Conservation (phyloP, 2,329 filamentous ascomycete genomes). For the Xylaria hypoxylon region DNA sequence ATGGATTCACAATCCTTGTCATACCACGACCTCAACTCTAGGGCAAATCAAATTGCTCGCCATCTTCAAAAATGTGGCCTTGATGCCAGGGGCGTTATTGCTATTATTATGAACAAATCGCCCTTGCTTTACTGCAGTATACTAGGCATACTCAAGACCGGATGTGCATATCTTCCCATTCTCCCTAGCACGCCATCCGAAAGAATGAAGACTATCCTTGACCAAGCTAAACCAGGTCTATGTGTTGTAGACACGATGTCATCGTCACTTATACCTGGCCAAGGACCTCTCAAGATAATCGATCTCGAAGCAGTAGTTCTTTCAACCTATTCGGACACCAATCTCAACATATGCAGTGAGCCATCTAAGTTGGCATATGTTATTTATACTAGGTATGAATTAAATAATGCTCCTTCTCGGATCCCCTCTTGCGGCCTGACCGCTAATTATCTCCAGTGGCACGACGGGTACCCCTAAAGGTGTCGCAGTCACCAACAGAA, state of each 20-base stretch:
- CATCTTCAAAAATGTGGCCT: constrained; percentile 62
- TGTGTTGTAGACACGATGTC: constrained; percentile 58
- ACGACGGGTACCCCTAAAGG: constrained; percentile 85
- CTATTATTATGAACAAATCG: constrained; percentile 83
- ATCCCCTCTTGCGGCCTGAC: background rate
- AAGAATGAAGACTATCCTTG: constrained; percentile 71
- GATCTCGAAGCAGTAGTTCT: constrained; percentile 52
- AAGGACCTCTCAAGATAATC: constrained; percentile 46
- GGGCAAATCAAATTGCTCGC: constrained; percentile 73
- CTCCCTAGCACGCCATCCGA: constrained; percentile 75
- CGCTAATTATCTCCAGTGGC: constrained; percentile 59
- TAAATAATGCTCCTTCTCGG: background rate
- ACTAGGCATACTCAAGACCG: constrained; percentile 78
- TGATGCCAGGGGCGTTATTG: constrained; percentile 69
- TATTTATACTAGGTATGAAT: constrained; percentile 74
- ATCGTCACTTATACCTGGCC: constrained; percentile 27
- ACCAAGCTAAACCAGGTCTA: constrained; percentile 64
- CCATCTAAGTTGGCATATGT: constrained; percentile 74
- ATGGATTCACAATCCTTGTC: constrained; percentile 61
- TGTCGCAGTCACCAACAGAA: constrained; percentile 80
- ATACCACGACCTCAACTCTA: constrained; percentile 72
- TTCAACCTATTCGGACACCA: constrained; percentile 49
- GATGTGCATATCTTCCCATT: constrained; percentile 83
- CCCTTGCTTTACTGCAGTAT: constrained; percentile 78
- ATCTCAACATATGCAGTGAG: constrained; percentile 55